Evolutionary conservation across 164 flowering plant genomes (phyloP).

Genomic region (Dillenia turbinata): DNA sequence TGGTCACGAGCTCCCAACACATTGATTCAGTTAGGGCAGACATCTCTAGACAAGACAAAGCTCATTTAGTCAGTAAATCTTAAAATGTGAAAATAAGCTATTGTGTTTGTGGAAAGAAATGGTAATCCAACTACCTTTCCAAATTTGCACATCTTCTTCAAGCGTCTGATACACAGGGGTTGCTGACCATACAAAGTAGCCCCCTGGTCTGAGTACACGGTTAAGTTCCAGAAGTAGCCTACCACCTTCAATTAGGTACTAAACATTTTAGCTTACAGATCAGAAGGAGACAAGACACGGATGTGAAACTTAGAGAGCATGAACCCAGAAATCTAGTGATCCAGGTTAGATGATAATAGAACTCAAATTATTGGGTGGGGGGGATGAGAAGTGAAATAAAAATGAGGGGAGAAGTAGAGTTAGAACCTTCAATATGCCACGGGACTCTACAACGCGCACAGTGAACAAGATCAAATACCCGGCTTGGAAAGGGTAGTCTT

Average conservation of each 20-base stretch:
- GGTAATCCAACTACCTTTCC: slow-evolving; percentile 57
- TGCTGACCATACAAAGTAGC: slow-evolving; percentile 97
- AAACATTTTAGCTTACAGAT: neutral
- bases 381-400: neutral
- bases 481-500: slow-evolving; percentile 81
- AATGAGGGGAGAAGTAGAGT: neutral
- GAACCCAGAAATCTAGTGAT: too few species aligned
- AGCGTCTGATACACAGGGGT: slow-evolving; percentile 91
- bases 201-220: slow-evolving; percentile 85
- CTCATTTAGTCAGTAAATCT: slow-evolving; percentile 6
- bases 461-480: slow-evolving; percentile 80
- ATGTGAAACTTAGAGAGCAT: too few species aligned
- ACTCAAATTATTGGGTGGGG: too few species aligned
- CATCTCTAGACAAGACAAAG: slow-evolving; percentile 44
- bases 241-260: slow-evolving; percentile 50
- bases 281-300: too few species aligned
- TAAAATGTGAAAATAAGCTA: too few species aligned
- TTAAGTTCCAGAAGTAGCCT: slow-evolving; percentile 86
- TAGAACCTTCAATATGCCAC: slow-evolving; percentile 77
- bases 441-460: slow-evolving; percentile 96
- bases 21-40: slow-evolving; percentile 52
- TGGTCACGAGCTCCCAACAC: slow-evolving; percentile 82
- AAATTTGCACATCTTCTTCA: slow-evolving; percentile 78
- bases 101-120: too few species aligned
- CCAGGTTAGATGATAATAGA: too few species aligned